Conservation (phyloP, 169 alveolate genomes). For the Plasmodium gonderi region DNA sequence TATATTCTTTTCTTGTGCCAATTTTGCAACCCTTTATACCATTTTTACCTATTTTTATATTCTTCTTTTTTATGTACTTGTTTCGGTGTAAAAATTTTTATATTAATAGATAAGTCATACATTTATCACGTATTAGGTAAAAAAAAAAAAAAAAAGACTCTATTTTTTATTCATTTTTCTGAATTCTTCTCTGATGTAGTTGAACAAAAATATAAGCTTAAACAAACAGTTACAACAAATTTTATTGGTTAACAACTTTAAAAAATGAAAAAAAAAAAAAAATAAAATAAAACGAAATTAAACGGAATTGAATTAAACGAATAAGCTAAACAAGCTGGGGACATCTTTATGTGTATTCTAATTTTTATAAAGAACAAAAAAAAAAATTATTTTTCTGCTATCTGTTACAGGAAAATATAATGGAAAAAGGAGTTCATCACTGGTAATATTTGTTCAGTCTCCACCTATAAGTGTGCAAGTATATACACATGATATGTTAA, state of each 20-base stretch:
- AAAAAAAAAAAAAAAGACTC: not conserved
- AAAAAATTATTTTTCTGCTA: not conserved
- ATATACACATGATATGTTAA: not conserved
- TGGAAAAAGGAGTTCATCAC: not conserved
- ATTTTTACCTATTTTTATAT: not conserved
- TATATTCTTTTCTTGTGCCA: not conserved
- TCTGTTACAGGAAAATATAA: not conserved
- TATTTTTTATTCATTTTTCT: not conserved
- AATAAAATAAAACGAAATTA: not conserved
- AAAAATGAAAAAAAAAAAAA: not conserved
- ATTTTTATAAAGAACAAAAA: constrained; percentile 24
- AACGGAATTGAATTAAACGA: too few relatives aligned
- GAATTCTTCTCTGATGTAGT: not conserved
- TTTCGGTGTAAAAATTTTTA: not conserved
- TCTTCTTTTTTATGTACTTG: not conserved
- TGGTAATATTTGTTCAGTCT: constrained; percentile 47
- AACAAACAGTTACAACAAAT: not conserved
- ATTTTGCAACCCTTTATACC: not conserved
- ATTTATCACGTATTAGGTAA: not conserved
- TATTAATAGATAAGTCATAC: not conserved
- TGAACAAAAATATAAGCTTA: not conserved
- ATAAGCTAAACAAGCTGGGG: too few relatives aligned
- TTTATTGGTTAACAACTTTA: not conserved
- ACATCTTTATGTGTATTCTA: constrained; percentile 12
- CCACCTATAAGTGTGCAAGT: constrained; percentile 27